Percentiles rank a stretch among this genome's conserved stretches.
phyloP scores from a whole-genome alignment of 2,329 filamentous ascomycete species.

The Diaporthe citriasiana region DNA sequence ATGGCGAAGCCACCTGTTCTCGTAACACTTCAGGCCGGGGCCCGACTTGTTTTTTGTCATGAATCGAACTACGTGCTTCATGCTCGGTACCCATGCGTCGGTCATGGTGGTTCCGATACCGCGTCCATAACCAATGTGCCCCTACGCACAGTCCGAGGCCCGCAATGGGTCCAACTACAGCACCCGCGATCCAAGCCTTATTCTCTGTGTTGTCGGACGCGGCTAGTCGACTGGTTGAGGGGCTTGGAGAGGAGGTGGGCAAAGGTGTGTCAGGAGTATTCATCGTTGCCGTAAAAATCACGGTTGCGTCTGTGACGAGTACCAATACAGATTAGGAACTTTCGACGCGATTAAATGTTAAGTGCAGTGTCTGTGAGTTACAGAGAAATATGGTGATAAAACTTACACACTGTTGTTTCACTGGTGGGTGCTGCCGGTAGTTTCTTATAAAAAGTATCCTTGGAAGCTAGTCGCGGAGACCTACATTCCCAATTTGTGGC shows the following conservation, averaged over 20 bases:
- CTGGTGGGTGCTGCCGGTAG: background rate
- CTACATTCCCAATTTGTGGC: background rate
- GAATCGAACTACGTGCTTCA: background rate
- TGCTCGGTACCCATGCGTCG: background rate
- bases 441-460: background rate
- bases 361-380: background rate
- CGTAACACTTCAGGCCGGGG: background rate
- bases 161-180: background rate
- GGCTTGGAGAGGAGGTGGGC: background rate
- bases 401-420: background rate
- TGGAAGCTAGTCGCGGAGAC: background rate
- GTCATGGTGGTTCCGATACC: background rate
- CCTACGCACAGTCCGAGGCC: background rate
- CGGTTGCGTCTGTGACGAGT: background rate
- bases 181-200: slow-evolving; percentile 5
- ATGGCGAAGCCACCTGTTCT: background rate
- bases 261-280: background rate
- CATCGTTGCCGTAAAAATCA: background rate
- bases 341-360: too few species aligned
- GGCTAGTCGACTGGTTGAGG: background rate
- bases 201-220: background rate
- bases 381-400: background rate
- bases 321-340: background rate
- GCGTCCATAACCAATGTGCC: background rate
- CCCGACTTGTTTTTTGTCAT: background rate